Evolutionary conservation across 2,329 filamentous ascomycete genomes (phyloP).

Genomic region (Fusarium chuoi): DNA sequence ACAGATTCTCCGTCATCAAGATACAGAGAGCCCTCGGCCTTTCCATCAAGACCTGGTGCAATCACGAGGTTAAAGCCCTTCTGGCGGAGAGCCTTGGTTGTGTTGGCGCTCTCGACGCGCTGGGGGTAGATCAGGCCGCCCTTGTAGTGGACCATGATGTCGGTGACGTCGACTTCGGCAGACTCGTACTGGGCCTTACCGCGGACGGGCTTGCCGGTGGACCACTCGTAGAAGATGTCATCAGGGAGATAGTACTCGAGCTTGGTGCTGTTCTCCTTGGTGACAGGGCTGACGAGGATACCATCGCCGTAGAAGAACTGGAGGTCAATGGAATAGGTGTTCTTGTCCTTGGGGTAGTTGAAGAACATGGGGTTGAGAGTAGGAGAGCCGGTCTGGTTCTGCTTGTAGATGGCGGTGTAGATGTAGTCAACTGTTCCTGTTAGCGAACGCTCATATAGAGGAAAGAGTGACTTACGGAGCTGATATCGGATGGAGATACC

Average conservation of each 20-base stretch:
- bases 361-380: constrained; percentile 77
- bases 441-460: background rate
- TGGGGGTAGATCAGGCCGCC: constrained; percentile 72
- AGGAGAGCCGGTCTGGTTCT: constrained; percentile 70
- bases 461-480: constrained; percentile 51
- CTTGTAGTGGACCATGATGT: constrained; percentile 73
- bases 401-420: constrained; percentile 74
- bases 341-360: constrained; percentile 65
- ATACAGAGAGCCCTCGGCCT: constrained; percentile 73
- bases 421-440: constrained; percentile 69
- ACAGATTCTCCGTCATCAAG: constrained; percentile 79
- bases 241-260: constrained; percentile 60
- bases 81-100: constrained; percentile 69
- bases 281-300: constrained; percentile 59
- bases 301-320: constrained; percentile 61
- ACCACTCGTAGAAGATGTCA: constrained; percentile 61
- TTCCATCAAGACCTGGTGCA: constrained; percentile 69
- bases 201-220: constrained; percentile 57
- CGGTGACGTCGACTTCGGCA: constrained; percentile 52
- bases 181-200: constrained; percentile 45
- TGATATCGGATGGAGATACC: constrained; percentile 76
- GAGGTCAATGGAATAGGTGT: constrained; percentile 56
- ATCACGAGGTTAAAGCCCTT: constrained; percentile 76
- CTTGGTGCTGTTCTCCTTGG: constrained; percentile 54
- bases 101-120: constrained; percentile 65